These are phyloP conservation scores for Adansonia grandidieri DNA, from an alignment of 441 rosid genomes.

Conservation along the genomic window DNA sequence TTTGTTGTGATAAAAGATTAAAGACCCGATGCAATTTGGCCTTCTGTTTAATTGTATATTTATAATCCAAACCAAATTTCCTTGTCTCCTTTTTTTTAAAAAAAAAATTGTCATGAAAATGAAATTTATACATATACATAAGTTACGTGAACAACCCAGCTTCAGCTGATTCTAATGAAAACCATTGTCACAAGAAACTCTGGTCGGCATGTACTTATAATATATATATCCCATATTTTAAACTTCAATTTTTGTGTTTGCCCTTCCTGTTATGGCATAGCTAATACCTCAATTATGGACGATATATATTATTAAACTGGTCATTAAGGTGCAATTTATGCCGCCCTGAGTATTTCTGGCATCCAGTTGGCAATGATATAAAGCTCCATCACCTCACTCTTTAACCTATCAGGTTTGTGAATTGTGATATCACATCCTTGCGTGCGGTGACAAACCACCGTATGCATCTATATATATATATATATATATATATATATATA, in stretches of 20 bases:
- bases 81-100: no score
- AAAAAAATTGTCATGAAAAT: constrained; percentile 24
- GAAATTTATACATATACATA: constrained; percentile 18
- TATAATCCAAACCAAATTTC: no score
- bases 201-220: constrained; percentile 45
- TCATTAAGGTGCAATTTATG: constrained; percentile 25
- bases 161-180: constrained; percentile 29
- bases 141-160: constrained; percentile 58
- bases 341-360: constrained; percentile 35
- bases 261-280: constrained; percentile 36
- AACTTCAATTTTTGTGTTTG: constrained; percentile 1
- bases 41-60: background rate
- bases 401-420: constrained; percentile 18
- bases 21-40: background rate
- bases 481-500: no score
- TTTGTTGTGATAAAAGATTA: constrained; percentile 13
- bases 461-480: background rate
- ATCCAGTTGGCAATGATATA: constrained; percentile 39
- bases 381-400: constrained; percentile 32
- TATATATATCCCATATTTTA: constrained; percentile 6
- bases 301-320: constrained; percentile 16
- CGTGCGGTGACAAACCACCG: constrained; percentile 29
- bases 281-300: constrained; percentile 28
- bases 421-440: constrained; percentile 29
- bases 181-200: constrained; percentile 51